A percentile compares a stretch with the other conserved stretches of the same genome.
Evolutionary conservation across 1,284 basidiomycete genomes (phyloP).

Genomic region (Chalciporus sp.): DNA sequence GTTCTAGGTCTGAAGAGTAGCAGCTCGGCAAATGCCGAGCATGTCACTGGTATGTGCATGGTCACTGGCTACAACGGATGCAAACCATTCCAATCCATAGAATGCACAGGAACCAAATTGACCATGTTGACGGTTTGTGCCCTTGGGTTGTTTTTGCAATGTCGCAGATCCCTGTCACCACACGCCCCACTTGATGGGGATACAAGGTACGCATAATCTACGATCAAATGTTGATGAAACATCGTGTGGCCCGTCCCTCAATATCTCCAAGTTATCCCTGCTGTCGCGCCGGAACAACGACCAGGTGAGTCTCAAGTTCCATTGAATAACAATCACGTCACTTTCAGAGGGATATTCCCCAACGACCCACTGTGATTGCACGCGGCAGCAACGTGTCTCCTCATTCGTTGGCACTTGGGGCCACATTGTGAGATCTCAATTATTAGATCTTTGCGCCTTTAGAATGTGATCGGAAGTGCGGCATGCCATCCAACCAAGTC

Average conservation of each 20-base stretch:
- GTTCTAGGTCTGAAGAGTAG: too few species aligned
- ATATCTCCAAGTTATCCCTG: too few species aligned
- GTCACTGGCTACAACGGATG: too few species aligned
- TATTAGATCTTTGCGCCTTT: conserved; percentile 13
- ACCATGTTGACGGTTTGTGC: not conserved
- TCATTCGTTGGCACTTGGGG: conserved; percentile 19
- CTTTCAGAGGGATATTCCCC: not conserved
- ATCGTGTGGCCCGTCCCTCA: too few species aligned
- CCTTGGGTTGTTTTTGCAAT: not conserved
- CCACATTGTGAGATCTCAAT: not conserved
- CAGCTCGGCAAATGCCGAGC: conserved; percentile 22
- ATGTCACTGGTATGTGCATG: too few species aligned
- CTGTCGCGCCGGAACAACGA: not conserved
- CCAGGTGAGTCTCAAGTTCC: not conserved
- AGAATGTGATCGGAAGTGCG: conserved; percentile 12
- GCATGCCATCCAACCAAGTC: conserved; percentile 4
- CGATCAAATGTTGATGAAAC: not conserved
- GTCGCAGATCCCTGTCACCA: not conserved
- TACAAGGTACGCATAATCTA: not conserved
- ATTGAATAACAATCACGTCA: not conserved
- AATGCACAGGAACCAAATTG: not conserved
- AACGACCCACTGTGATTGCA: not conserved
- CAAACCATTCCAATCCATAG: not conserved
- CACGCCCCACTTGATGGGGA: not conserved
- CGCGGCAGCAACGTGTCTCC: conserved; percentile 15